A percentile compares a stretch with the other conserved stretches of the same genome.
Conservation (phyloP, 2,329 filamentous ascomycete species). For the Hansfordia pulvinata region DNA sequence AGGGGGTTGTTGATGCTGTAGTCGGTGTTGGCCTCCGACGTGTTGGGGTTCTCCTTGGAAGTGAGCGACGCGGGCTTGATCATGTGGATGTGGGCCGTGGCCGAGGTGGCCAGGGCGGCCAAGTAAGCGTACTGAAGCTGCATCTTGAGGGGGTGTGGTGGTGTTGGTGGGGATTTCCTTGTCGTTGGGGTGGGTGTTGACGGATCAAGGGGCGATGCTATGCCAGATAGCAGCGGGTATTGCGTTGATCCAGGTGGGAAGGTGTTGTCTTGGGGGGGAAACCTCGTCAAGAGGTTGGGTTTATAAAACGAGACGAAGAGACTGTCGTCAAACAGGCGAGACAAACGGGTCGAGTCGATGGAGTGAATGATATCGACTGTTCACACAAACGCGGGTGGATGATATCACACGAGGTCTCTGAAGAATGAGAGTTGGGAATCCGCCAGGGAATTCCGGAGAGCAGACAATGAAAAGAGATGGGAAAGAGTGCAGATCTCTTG, state of each 20-base stretch:
- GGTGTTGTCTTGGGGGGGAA: conserved; percentile 1
- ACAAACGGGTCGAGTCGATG: too few species aligned
- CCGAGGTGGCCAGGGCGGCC: conserved; percentile 26
- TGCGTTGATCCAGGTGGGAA: background rate
- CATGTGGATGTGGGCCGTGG: conserved; percentile 44
- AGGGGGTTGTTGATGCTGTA: conserved; percentile 63
- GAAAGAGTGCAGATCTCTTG: conserved; percentile 7
- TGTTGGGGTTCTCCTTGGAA: conserved; percentile 36
- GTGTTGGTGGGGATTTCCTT: conserved; percentile 4
- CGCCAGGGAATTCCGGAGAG: conserved; percentile 10
- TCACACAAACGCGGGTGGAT: too few species aligned
- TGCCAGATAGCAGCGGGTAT: too few species aligned
- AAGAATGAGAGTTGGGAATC: conserved; percentile 7
- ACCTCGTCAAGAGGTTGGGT: too few species aligned
- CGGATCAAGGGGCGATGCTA: too few species aligned
- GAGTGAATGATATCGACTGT: too few species aligned
- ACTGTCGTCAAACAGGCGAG: too few species aligned
- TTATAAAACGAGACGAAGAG: too few species aligned
- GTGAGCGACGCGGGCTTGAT: conserved; percentile 34
- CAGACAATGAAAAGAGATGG: conserved; percentile 6
- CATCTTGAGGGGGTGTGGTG: conserved; percentile 21
- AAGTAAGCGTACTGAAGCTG: conserved; percentile 20
- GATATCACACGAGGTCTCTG: conserved; percentile 5
- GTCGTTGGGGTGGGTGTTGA: conserved; percentile 1
- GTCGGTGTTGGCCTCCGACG: conserved; percentile 36